Evolutionary conservation across 2,329 filamentous ascomycete species (phyloP).

Genomic region (Gnomoniopsis smithogilvyi): DNA sequence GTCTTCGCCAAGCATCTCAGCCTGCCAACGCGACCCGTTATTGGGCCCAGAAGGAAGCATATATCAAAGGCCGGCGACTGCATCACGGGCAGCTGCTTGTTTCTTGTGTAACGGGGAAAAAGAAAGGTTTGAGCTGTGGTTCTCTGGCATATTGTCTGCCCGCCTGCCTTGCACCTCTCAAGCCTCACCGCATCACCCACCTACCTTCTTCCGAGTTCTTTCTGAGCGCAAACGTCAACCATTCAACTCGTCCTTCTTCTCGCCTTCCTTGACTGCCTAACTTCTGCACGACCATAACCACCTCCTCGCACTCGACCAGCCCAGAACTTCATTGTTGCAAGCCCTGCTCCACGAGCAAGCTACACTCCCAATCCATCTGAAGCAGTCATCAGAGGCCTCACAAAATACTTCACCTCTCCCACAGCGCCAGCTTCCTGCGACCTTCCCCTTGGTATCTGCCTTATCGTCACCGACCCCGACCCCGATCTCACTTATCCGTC

Average conservation of each 20-base stretch:
- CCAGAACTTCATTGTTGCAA: slow-evolving; percentile 11
- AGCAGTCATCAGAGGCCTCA: slow-evolving; percentile 21
- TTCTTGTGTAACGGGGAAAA: slow-evolving; percentile 16
- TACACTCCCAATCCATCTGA: slow-evolving; percentile 14
- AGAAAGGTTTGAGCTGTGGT: slow-evolving; percentile 23
- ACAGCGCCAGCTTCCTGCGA: slow-evolving; percentile 25
- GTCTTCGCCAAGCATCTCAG: slow-evolving; percentile 5
- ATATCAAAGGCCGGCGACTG: slow-evolving; percentile 6
- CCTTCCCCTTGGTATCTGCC: slow-evolving; percentile 6
- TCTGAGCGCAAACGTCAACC: slow-evolving; percentile 16
- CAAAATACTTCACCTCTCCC: slow-evolving; percentile 29
- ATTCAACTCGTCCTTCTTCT: slow-evolving; percentile 11
- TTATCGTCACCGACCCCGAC: neutral
- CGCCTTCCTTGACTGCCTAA: slow-evolving; percentile 15
- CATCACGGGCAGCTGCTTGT: slow-evolving; percentile 4
- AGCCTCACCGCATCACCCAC: slow-evolving; percentile 14
- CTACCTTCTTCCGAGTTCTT: slow-evolving; percentile 17
- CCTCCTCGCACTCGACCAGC: slow-evolving; percentile 5
- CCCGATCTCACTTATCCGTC: slow-evolving; percentile 12
- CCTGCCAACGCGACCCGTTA: neutral
- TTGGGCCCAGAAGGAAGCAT: neutral
- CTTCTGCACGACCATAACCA: slow-evolving; percentile 17
- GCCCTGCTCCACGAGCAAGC: slow-evolving; percentile 15
- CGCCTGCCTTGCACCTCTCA: slow-evolving; percentile 12
- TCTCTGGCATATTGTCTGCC: slow-evolving; percentile 19